These are phyloP conservation scores for Coemansia biformis DNA, from an alignment of 192 early-diverging fungal species.

Conservation along the genomic window DNA sequence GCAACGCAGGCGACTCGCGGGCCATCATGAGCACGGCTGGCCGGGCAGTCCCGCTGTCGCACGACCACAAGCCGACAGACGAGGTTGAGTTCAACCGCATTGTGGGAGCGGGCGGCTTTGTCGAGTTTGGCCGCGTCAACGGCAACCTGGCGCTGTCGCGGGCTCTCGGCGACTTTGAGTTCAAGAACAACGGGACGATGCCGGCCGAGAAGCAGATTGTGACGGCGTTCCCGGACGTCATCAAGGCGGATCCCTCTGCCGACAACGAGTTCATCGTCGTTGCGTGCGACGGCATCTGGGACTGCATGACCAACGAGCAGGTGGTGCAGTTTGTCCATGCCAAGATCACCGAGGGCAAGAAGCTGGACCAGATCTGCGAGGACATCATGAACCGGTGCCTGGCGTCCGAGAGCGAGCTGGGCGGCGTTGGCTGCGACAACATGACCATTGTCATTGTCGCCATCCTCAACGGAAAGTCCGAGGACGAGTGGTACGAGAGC, in stretches of 20 bases:
- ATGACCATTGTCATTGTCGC: constrained; percentile 96
- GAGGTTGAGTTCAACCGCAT: constrained; percentile 82
- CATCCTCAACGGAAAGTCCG: constrained; percentile 69
- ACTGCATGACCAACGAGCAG: constrained; percentile 89
- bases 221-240: constrained; percentile 85
- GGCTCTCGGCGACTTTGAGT: constrained; percentile 98
- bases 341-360: constrained; percentile 57
- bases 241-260: constrained; percentile 37
- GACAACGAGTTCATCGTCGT: constrained; percentile 88
- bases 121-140: constrained; percentile 98
- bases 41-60: constrained; percentile 69
- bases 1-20: constrained; percentile 95
- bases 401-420: constrained; percentile 79
- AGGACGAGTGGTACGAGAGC: constrained; percentile 69
- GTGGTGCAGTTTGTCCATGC: constrained; percentile 79
- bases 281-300: constrained; percentile 99
- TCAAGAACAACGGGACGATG: constrained; percentile 81
- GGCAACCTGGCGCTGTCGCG: constrained; percentile 97
- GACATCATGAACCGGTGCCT: constrained; percentile 88
- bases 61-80: constrained; percentile 95
- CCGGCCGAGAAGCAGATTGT: constrained; percentile 88
- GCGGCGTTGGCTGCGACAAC: constrained; percentile 97
- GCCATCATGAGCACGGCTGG: constrained; percentile 80
- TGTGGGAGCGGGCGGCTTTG: constrained; percentile 87
- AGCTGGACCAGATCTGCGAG: constrained; percentile 73